Conservation (phyloP, 2,329 filamentous ascomycete species). For the Falciphora oryzae region DNA sequence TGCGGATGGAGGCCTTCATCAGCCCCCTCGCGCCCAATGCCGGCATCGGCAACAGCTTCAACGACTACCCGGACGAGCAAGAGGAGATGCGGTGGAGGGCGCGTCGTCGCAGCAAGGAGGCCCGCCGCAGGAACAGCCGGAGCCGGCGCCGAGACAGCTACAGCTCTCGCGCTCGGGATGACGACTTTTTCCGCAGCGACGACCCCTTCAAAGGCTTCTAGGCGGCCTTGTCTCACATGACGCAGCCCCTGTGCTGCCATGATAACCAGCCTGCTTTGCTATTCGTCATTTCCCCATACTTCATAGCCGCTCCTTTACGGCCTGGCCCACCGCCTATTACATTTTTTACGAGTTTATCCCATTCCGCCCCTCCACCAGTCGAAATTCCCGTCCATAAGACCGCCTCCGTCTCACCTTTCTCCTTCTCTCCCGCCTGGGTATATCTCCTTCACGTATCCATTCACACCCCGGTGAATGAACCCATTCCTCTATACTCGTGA, state of each 20-base stretch:
- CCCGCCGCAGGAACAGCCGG: constrained; percentile 45
- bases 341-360: no score
- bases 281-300: neutral
- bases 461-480: neutral
- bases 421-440: no score
- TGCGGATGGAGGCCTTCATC: constrained; percentile 97
- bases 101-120: constrained; percentile 50
- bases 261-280: neutral
- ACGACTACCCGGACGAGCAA: constrained; percentile 41
- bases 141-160: constrained; percentile 50
- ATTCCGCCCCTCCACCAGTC: no score
- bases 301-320: no score
- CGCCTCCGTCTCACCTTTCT: no score
- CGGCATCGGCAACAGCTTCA: constrained; percentile 10
- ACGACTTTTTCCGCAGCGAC: constrained; percentile 50
- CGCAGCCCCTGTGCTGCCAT: neutral
- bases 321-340: no score
- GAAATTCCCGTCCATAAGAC: no score
- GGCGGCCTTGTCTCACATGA: constrained; percentile 12
- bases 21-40: constrained; percentile 46
- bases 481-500: neutral
- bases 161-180: constrained; percentile 37
- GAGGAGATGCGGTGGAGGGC: constrained; percentile 43
- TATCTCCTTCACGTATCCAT: neutral
- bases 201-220: constrained; percentile 60